These are phyloP conservation scores for Sporothrix brasiliensis DNA, from an alignment of 2,329 filamentous ascomycete genomes.

Conservation along the genomic window DNA sequence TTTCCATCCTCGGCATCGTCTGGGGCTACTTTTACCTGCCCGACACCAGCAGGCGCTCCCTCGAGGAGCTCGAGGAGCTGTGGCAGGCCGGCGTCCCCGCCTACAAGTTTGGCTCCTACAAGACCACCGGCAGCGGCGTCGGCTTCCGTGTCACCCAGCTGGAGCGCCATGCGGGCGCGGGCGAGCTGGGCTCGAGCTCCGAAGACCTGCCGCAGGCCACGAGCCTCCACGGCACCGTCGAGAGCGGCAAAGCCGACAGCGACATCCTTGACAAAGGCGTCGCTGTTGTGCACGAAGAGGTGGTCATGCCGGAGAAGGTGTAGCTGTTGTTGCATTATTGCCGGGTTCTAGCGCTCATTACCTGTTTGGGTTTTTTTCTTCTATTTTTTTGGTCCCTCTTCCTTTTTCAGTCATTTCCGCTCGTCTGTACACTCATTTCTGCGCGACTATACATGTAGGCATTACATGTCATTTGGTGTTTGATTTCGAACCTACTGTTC, in stretches of 20 bases:
- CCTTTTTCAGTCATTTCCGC: conserved; percentile 1
- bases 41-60: conserved; percentile 31
- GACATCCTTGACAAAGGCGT: neutral
- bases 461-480: neutral
- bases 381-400: neutral
- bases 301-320: neutral
- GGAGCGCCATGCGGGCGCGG: conserved; percentile 30
- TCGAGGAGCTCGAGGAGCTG: conserved; percentile 36
- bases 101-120: conserved; percentile 28
- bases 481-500: neutral
- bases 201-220: conserved; percentile 22
- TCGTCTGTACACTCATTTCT: neutral
- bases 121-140: conserved; percentile 16
- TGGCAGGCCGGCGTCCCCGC: conserved; percentile 31
- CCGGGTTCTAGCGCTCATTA: neutral
- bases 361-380: neutral
- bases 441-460: conserved; percentile 16
- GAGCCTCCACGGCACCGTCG: too few species aligned
- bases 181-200: conserved; percentile 19
- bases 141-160: conserved; percentile 32
- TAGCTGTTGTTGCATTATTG: neutral
- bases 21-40: conserved; percentile 35
- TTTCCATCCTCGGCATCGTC: conserved; percentile 27
- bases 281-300: conserved; percentile 29
- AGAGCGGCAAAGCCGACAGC: neutral